Conservation (phyloP, 2,329 filamentous ascomycete species). For the Sporothrix euskadiensis region DNA sequence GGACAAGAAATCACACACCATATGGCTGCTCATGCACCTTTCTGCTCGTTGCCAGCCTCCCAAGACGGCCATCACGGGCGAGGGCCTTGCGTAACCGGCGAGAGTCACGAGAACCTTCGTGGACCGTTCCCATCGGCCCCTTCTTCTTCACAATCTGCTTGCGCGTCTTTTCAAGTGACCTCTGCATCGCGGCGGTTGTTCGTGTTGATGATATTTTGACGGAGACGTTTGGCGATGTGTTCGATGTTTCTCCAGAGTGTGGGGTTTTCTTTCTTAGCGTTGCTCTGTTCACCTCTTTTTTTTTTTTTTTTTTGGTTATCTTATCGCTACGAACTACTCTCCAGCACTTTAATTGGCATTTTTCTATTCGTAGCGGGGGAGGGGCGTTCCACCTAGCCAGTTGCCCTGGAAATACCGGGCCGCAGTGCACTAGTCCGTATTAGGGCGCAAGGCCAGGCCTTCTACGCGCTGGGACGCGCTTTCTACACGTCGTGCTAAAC, state of each 20-base stretch:
- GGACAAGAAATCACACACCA: constrained; percentile 50
- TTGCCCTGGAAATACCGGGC: constrained; percentile 33
- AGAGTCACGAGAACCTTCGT: constrained; percentile 86
- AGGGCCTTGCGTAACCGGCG: constrained; percentile 76
- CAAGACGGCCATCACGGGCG: constrained; percentile 78
- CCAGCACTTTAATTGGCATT: constrained; percentile 6
- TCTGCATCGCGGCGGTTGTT: constrained; percentile 60
- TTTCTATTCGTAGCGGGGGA: constrained; percentile 26
- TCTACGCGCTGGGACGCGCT: constrained; percentile 31
- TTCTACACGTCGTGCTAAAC: constrained; percentile 21
- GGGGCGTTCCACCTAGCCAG: constrained; percentile 24
- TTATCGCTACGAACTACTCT: constrained; percentile 18
- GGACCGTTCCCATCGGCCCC: constrained; percentile 70
- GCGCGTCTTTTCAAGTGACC: constrained; percentile 75
- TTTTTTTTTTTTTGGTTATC: constrained; percentile 21
- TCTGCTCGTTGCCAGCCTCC: constrained; percentile 67
- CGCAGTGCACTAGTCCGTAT: constrained; percentile 26
- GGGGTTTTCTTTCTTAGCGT: not conserved
- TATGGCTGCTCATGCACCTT: constrained; percentile 71
- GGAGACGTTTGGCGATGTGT: not conserved
- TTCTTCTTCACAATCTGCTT: constrained; percentile 88
- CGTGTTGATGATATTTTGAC: not conserved
- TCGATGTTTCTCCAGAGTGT: not conserved
- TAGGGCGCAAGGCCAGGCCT: not conserved
- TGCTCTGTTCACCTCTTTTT: not conserved